phyloP scores from a whole-genome alignment of 176 grass and related monocot species.

The Cenchrus purpureus region DNA sequence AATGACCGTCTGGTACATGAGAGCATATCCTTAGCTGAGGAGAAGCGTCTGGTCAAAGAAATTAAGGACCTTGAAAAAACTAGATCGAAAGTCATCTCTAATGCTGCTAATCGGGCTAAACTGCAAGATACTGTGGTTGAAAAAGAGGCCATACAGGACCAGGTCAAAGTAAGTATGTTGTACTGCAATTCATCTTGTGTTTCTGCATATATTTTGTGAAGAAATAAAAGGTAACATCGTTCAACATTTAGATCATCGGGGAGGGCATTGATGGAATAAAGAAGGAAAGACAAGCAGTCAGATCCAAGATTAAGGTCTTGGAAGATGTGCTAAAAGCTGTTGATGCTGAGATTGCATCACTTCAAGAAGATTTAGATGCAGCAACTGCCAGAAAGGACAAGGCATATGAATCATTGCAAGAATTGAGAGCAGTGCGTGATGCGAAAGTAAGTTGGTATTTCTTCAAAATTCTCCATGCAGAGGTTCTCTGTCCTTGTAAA shows the following conservation, averaged over 20 bases:
- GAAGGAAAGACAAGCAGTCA: slow-evolving; percentile 68
- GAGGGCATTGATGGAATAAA: slow-evolving; percentile 64
- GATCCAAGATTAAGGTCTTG: slow-evolving; percentile 67
- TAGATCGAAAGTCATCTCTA: slow-evolving; percentile 73
- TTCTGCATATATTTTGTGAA: slow-evolving; percentile 22
- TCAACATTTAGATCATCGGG: slow-evolving; percentile 52
- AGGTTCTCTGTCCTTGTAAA: slow-evolving; percentile 17
- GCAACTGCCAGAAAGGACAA: slow-evolving; percentile 68
- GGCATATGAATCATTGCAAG: slow-evolving; percentile 47
- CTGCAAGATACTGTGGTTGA: slow-evolving; percentile 74
- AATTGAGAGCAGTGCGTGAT: slow-evolving; percentile 60
- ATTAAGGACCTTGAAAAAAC: slow-evolving; percentile 93
- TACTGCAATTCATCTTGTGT: slow-evolving; percentile 28
- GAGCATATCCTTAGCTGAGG: slow-evolving; percentile 83
- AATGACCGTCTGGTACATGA: slow-evolving; percentile 86
- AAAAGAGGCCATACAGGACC: slow-evolving; percentile 84
- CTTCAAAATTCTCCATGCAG: not conserved
- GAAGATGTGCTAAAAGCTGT: slow-evolving; percentile 61
- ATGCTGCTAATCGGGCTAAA: slow-evolving; percentile 75
- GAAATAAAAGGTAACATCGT: not conserved
- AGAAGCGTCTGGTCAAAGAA: slow-evolving; percentile 86
- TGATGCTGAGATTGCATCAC: slow-evolving; percentile 41
- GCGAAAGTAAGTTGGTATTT: slow-evolving; percentile 43
- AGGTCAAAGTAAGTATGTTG: slow-evolving; percentile 80
- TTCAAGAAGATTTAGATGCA: slow-evolving; percentile 57